A percentile compares a stretch with the other conserved stretches of the same genome.
Evolutionary conservation across 345 rosid species (phyloP).

Genomic region (Euclidium syriacum): DNA sequence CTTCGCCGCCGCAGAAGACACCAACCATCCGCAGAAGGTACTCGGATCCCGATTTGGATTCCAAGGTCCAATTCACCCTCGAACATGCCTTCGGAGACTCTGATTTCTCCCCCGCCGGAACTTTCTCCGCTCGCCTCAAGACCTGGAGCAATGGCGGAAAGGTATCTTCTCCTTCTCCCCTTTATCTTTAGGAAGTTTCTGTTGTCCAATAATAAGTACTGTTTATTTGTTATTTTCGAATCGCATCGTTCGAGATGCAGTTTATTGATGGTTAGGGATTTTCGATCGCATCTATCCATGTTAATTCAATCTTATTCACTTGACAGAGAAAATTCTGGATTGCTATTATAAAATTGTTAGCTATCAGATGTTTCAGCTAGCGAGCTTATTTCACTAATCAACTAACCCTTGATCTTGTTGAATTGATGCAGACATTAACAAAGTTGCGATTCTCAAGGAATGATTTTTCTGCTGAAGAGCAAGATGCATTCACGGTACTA

Average conservation of each 20-base stretch:
- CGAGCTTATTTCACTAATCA: background rate
- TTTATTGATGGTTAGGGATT: too few species aligned
- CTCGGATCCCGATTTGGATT: constrained; percentile 80
- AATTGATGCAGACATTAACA: constrained; percentile 74
- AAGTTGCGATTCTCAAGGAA: constrained; percentile 86
- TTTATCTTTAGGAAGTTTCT: too few species aligned
- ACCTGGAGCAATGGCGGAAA: constrained; percentile 77
- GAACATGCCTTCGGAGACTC: constrained; percentile 94
- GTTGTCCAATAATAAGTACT: too few species aligned
- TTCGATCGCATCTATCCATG: background rate
- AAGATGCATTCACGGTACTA: constrained; percentile 60
- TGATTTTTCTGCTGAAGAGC: constrained; percentile 53
- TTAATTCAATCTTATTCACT: too few species aligned
- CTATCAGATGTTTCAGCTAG: background rate
- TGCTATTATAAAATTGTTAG: too few species aligned
- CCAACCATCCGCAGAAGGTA: constrained; percentile 45
- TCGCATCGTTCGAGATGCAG: background rate
- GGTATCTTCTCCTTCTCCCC: constrained; percentile 32
- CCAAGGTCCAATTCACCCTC: constrained; percentile 87
- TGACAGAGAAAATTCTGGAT: too few species aligned
- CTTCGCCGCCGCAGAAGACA: constrained; percentile 7
- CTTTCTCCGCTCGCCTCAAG: constrained; percentile 93
- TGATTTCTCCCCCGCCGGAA: constrained; percentile 72
- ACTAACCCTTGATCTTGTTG: background rate
- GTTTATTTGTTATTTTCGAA: too few species aligned